A percentile compares a stretch with the other conserved stretches of the same genome.
Evolutionary conservation across 2,329 filamentous ascomycete species (phyloP).

Genomic region (Aspergillus versicolor): DNA sequence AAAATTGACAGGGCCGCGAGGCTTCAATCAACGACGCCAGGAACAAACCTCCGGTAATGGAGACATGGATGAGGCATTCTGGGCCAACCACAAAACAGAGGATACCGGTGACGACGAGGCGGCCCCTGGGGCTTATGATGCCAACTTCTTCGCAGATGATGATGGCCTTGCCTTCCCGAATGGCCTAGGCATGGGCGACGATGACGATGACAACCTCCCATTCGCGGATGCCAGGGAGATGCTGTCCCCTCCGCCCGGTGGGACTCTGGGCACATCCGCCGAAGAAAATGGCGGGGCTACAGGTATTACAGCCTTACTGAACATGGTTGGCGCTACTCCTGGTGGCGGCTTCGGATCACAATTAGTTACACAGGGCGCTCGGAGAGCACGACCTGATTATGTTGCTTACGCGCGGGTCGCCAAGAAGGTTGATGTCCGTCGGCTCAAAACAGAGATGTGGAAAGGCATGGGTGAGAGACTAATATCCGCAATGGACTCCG

Average conservation of each 20-base stretch:
- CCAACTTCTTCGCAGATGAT: slow-evolving; percentile 90
- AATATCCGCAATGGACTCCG: slow-evolving; percentile 35
- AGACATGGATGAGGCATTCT: slow-evolving; percentile 94
- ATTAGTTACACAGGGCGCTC: slow-evolving; percentile 60
- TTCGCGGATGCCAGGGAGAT: slow-evolving; percentile 52
- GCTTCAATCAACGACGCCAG: slow-evolving; percentile 35
- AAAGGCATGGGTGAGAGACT: slow-evolving; percentile 55
- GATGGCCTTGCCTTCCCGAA: slow-evolving; percentile 49
- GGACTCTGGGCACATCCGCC: slow-evolving; percentile 29
- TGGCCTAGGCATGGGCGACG: slow-evolving; percentile 41
- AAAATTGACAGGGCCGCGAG: slow-evolving; percentile 52
- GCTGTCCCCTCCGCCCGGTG: slow-evolving; percentile 43
- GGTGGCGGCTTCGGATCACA: slow-evolving; percentile 59
- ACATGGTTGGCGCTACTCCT: slow-evolving; percentile 40
- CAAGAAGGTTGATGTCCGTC: slow-evolving; percentile 66
- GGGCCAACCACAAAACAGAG: slow-evolving; percentile 65
- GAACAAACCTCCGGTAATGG: slow-evolving; percentile 62
- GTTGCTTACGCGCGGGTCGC: slow-evolving; percentile 65
- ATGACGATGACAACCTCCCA: slow-evolving; percentile 49
- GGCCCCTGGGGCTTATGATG: slow-evolving; percentile 80
- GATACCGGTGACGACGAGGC: slow-evolving; percentile 58
- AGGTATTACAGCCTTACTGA: slow-evolving; percentile 40
- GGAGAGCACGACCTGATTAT: slow-evolving; percentile 61
- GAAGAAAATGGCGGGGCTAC: slow-evolving; percentile 36
- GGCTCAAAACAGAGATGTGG: slow-evolving; percentile 67